These are phyloP conservation scores for Puccinellia tenuiflora DNA, from an alignment of 176 grass and related monocot genomes.

Conservation along the genomic window DNA sequence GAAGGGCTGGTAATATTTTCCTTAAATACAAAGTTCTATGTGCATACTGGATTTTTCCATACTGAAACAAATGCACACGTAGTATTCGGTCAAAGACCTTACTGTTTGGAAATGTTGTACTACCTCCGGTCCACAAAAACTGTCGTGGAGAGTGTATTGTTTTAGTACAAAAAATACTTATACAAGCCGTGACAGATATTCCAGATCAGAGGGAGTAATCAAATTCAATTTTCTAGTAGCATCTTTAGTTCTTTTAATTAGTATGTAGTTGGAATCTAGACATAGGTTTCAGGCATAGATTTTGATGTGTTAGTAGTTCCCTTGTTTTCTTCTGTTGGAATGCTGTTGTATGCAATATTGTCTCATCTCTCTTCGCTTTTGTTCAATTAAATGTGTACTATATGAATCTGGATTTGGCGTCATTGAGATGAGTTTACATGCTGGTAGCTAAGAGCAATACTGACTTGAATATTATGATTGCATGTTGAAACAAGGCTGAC, in stretches of 20 bases:
- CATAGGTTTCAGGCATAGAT: neutral
- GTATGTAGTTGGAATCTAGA: neutral
- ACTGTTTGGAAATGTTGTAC: neutral
- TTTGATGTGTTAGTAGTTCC: neutral
- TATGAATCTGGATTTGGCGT: neutral
- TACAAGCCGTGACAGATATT: no score
- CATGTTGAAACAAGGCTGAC: slow-evolving; percentile 19
- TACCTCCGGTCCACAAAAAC: no score
- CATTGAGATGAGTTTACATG: neutral
- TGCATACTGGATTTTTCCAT: neutral
- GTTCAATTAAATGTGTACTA: neutral
- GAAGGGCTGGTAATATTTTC: neutral
- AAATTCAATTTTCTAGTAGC: neutral
- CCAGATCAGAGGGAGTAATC: no score
- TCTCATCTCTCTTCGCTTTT: neutral
- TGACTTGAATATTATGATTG: neutral
- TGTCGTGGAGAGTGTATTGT: no score
- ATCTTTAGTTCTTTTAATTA: neutral
- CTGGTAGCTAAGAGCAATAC: neutral
- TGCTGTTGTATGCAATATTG: neutral
- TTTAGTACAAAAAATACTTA: no score
- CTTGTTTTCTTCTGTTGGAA: neutral
- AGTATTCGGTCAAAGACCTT: neutral
- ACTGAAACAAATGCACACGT: neutral
- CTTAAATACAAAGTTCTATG: neutral